A percentile compares a stretch with the other conserved stretches of the same genome.
Evolutionary conservation across 495 filamentous ascomycete species (phyloP).

Genomic region (Hyphodiscus hymeniophilus): DNA sequence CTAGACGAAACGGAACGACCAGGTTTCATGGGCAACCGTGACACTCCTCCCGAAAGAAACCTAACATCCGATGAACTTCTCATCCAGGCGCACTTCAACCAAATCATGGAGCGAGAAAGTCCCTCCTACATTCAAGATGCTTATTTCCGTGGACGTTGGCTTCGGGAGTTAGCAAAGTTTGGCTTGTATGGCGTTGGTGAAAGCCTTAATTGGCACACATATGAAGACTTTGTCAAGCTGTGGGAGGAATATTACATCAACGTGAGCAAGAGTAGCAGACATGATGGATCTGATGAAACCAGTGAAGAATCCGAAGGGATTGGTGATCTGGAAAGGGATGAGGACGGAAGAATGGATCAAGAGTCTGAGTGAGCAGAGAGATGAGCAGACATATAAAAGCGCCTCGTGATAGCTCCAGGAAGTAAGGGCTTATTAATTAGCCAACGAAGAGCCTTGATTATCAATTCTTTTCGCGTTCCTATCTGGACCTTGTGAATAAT

Average conservation of each 20-base stretch:
- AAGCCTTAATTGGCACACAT: not conserved
- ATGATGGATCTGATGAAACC: not conserved
- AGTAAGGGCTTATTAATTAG: no score
- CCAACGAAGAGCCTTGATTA: no score
- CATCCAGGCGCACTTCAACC: conserved; percentile 13
- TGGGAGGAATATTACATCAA: conserved; percentile 6
- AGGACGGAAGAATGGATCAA: no score
- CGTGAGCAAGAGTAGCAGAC: not conserved
- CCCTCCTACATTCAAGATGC: conserved; percentile 12
- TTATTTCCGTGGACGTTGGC: conserved; percentile 7
- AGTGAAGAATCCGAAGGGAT: no score
- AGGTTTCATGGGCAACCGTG: conserved; percentile 1
- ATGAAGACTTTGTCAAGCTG: not conserved
- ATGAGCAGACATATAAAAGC: no score
- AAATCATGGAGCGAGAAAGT: conserved; percentile 5
- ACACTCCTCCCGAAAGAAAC: not conserved
- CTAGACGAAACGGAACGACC: not conserved
- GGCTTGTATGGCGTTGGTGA: not conserved
- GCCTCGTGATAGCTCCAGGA: no score
- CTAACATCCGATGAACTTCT: conserved; percentile 6
- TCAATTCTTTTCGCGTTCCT: no score
- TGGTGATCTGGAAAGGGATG: no score
- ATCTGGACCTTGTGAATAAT: no score
- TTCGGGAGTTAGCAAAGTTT: conserved; percentile 4
- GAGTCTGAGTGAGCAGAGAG: no score